Base-by-base conservation (phyloP, 2,329 filamentous ascomycete species). In the Aspergillus costaricaensis region DNA sequence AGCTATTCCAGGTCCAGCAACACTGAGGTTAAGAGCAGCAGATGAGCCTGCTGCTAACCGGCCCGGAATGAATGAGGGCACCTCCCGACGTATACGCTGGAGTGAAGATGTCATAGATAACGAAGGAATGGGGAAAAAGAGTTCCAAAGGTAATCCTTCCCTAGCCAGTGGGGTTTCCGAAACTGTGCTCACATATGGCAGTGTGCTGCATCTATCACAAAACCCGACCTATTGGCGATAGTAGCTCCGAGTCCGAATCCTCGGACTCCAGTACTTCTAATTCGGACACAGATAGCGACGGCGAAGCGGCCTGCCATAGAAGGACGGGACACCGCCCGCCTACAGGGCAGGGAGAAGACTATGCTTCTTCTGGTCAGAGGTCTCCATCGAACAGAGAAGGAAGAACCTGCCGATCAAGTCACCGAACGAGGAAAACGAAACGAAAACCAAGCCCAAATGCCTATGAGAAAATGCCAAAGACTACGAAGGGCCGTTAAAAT, bases 171-270 rank as follows among this genome's bases (percentile, higher is more conserved):
- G 5, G 3, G 38, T 30, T n/a, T 8, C 32, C 19, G 32, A 47
- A 49, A 48, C 48, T 49, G 32, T 30, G 17, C 17, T 38, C 30
- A 23, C 17, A 10, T n/a, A 49, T 61, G 17, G 36, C 51, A 96
- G 95, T 98, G n/a, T 99, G 95, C 84, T 99, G 95, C 77, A 99
- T 99, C 76, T 99, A 97, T 79, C 94, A 97, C 80, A 90, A 90
- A 62, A 88, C 92, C 6, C 90, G 89, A 67, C 86, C 83, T 10
- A 87, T 92, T 4, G 92, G 90, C 74, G 94, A 98, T 75, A 95
- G 91, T 32, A 92, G 89, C 61, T 79, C 77, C n/a, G 79, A 81
- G 67, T 79, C 77, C 8, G 76, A 79, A 47, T 77, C 77, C 14
- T 75, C 76, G 14, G 83, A 82, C 21, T 87, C 86, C 14, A 83